Percentiles rank a stretch among this genome's conserved stretches.
These are phyloP conservation scores for Pyrenochaeta sp. DNA, from an alignment of 2,329 filamentous ascomycete genomes.

Conservation along the genomic window DNA sequence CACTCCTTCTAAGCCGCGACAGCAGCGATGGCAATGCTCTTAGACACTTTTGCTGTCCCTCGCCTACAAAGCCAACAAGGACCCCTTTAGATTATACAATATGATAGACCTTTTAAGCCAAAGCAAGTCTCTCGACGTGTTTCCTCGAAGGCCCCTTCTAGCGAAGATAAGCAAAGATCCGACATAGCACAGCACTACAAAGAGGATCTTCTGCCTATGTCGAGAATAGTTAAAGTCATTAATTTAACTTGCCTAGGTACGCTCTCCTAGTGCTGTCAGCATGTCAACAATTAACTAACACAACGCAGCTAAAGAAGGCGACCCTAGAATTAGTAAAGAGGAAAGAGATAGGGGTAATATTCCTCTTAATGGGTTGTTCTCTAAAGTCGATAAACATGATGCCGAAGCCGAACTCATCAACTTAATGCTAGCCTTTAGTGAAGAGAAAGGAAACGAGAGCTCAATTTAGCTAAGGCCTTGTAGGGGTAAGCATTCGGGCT, in stretches of 20 bases:
- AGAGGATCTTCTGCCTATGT: constrained; percentile 10
- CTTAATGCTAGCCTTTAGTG: constrained; percentile 6
- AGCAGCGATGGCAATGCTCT: constrained; percentile 12
- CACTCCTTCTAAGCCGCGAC: constrained; percentile 5
- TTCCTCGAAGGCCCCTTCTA: constrained; percentile 8
- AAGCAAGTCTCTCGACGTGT: constrained; percentile 11
- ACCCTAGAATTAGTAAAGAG: constrained; percentile 9
- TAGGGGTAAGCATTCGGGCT: constrained; percentile 15
- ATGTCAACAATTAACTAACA: constrained; percentile 13
- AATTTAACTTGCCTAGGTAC: constrained; percentile 17
- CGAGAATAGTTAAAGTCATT: constrained; percentile 9
- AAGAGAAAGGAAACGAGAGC: constrained; percentile 8
- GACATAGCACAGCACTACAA: constrained; percentile 9
- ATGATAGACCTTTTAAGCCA: constrained; percentile 12
- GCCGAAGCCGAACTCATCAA: constrained; percentile 5
- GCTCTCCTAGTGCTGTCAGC: constrained; percentile 11
- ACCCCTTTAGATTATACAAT: constrained; percentile 13
- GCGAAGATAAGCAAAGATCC: constrained; percentile 7
- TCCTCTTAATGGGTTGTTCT: constrained; percentile 3
- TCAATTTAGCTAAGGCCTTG: constrained; percentile 13
- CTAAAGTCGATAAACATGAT: too few species aligned
- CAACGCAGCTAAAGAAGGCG: constrained; percentile 9
- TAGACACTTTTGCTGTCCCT: constrained; percentile 8
- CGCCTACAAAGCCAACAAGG: background rate
- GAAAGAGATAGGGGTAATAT: constrained; percentile 8